These are phyloP conservation scores for Moesziomyces globuligerus DNA, from an alignment of 1,284 basidiomycete genomes.

Conservation along the genomic window DNA sequence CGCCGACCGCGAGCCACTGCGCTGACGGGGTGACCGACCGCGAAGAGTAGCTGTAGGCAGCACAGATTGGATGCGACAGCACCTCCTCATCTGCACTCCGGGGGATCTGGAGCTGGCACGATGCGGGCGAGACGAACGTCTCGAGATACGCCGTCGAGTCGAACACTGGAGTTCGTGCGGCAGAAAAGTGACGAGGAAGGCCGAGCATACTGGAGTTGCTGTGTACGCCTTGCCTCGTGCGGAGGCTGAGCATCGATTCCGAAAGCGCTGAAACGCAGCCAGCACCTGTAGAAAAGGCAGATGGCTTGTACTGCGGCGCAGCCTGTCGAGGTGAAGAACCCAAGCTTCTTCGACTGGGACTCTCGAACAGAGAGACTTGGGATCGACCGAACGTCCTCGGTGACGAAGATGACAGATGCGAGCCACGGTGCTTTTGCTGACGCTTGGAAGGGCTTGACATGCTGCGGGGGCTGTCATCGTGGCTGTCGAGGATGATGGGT, in stretches of 20 bases:
- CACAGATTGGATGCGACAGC: conserved; percentile 51
- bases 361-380: not conserved
- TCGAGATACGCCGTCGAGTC: conserved; percentile 36
- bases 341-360: conserved; percentile 1
- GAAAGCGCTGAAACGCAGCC: conserved; percentile 3
- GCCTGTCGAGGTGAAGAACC: not conserved
- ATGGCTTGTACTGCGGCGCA: not conserved
- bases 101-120: conserved; percentile 15
- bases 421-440: not conserved
- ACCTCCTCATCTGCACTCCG: conserved; percentile 17
- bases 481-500: conserved; percentile 29
- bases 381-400: not conserved
- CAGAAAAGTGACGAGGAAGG: not conserved
- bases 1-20: conserved; percentile 64
- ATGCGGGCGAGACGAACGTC: conserved; percentile 37
- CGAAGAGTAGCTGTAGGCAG: conserved; percentile 54
- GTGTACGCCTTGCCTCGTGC: conserved; percentile 9
- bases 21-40: conserved; percentile 41
- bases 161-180: conserved; percentile 7
- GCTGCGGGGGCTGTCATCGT: conserved; percentile 5
- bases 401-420: not conserved
- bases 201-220: conserved; percentile 3
- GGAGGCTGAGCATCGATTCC: conserved; percentile 10
- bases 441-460: conserved; percentile 10
- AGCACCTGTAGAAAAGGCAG: conserved; percentile 7